phyloP scores from a whole-genome alignment of 306 rosid species.

The Sesbania bispinosa region DNA sequence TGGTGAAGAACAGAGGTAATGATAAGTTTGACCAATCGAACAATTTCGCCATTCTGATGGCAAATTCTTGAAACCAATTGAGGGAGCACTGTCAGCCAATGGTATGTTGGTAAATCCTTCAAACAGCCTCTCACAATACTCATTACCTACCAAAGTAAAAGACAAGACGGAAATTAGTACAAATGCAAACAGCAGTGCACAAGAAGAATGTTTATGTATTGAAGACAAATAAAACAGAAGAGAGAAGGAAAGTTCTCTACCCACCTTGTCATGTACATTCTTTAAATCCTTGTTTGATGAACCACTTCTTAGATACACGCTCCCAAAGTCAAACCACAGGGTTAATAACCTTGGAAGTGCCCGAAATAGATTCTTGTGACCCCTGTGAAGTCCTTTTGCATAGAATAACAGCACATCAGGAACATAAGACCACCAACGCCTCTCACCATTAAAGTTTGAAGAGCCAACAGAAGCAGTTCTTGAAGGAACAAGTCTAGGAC shows the following conservation, averaged over 20 bases:
- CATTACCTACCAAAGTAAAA: constrained; percentile 54
- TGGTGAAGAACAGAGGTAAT: constrained; percentile 79
- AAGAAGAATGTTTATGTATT: constrained; percentile 12
- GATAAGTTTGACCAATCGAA: constrained; percentile 71
- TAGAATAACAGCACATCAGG: constrained; percentile 87
- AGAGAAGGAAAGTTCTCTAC: constrained; percentile 12
- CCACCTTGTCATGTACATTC: constrained; percentile 60
- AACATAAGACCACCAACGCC: constrained; percentile 81
- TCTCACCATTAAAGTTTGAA: constrained; percentile 63
- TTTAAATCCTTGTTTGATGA: constrained; percentile 60
- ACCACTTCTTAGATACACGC: constrained; percentile 66
- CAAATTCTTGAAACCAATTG: constrained; percentile 98
- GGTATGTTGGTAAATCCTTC: constrained; percentile 86
- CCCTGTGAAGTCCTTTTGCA: constrained; percentile 93
- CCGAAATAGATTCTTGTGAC: constrained; percentile 94
- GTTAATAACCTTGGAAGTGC: constrained; percentile 98
- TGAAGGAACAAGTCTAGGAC: constrained; percentile 49
- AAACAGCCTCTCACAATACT: constrained; percentile 75
- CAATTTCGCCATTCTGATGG: constrained; percentile 88
- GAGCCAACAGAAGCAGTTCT: constrained; percentile 51
- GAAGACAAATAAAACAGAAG: constrained; percentile 25
- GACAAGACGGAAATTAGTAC: constrained; percentile 18
- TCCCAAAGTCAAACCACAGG: constrained; percentile 96
- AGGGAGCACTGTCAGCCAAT: constrained; percentile 94
- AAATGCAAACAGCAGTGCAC: constrained; percentile 18